Evolutionary conservation across 305 asterid species (phyloP), one percentile per base, ranked within the genome.

Genomic region (Ajuga reptans): DNA sequence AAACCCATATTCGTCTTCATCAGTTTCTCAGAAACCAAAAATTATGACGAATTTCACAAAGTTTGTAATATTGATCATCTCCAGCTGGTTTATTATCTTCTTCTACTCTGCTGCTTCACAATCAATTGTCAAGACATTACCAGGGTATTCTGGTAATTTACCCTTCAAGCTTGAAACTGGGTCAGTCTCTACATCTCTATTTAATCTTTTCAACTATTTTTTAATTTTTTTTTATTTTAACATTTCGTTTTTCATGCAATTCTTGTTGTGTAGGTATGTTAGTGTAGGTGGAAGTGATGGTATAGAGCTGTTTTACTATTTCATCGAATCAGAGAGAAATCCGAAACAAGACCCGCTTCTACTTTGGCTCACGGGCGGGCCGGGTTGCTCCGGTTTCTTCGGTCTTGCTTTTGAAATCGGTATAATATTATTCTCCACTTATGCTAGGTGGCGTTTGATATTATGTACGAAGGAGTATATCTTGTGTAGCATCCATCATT

Each of bases 311-410:
- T 56, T 72, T 21, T 73, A 72, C 64, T 72, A 77, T 9, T 72
- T 77, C 54, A 16, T 71, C 6, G 72, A 75, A 46, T 75, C 69
- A 0, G 66, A 75, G 64, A 42, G 59, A 4, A 29, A 68, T 47
- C 72, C 75, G 0, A 46, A 24, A 3, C 33, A 11, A 0, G 75
- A 75, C 31, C 75, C 79, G 27, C 72, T 75, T 37, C 8, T 69
- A 0, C 42, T 75, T 53, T 69, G 79, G 79, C 58, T 53, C 33
- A 49, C 79, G 0, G 75, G 79, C 0, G 79, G 72, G 8, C 75
- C 75, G 33, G 75, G 75, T 75, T 75, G 79, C 56, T 52, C 75
- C 3, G 71, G 71, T 7, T 27, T 75, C 1, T 31, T 18, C 1
- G 66, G 59, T 2, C 10, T 75, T 3, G 16, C 39, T 21, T 62